Conservation (phyloP, 371 early-diverging fungal genomes). For the Dinochytrium kinnereticum region DNA sequence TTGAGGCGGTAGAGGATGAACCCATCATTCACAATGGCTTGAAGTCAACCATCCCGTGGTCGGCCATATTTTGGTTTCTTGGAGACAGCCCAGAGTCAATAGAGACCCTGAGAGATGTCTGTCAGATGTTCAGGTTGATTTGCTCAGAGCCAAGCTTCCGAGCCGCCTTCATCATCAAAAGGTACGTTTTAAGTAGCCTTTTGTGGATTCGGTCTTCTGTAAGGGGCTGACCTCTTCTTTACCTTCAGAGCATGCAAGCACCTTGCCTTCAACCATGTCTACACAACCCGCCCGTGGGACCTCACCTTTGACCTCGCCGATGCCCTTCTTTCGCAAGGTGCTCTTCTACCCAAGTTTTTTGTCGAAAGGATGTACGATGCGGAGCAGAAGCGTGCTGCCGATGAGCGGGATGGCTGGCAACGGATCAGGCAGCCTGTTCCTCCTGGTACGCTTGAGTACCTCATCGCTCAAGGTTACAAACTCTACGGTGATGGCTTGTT, state of each 20-base stretch:
- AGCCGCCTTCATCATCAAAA: conserved; percentile 21
- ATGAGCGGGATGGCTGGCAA: background rate
- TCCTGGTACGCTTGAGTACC: conserved; percentile 31
- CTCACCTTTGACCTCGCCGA: conserved; percentile 33
- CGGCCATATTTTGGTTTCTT: conserved; percentile 17
- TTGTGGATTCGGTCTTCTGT: no score
- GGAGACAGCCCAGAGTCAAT: conserved; percentile 19
- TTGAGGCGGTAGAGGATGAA: background rate
- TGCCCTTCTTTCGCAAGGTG: conserved; percentile 23
- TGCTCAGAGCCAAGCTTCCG: conserved; percentile 20
- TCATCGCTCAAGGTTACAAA: conserved; percentile 40
- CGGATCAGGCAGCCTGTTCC: conserved; percentile 13
- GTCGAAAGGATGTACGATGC: conserved; percentile 22
- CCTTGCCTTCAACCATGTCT: conserved; percentile 30
- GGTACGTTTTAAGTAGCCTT: no score
- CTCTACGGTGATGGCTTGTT: conserved; percentile 29
- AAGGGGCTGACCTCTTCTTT: background rate
- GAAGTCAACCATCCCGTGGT: conserved; percentile 4
- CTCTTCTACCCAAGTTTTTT: conserved; percentile 33
- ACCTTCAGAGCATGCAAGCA: conserved; percentile 26
- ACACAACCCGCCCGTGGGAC: conserved; percentile 11
- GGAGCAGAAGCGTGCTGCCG: conserved; percentile 16
- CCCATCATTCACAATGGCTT: background rate
- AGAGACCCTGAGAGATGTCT: conserved; percentile 27
- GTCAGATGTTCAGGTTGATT: conserved; percentile 18